These are phyloP conservation scores for Tricholoma sp. DNA, from an alignment of 768 basidiomycete genomes.

Conservation along the genomic window DNA sequence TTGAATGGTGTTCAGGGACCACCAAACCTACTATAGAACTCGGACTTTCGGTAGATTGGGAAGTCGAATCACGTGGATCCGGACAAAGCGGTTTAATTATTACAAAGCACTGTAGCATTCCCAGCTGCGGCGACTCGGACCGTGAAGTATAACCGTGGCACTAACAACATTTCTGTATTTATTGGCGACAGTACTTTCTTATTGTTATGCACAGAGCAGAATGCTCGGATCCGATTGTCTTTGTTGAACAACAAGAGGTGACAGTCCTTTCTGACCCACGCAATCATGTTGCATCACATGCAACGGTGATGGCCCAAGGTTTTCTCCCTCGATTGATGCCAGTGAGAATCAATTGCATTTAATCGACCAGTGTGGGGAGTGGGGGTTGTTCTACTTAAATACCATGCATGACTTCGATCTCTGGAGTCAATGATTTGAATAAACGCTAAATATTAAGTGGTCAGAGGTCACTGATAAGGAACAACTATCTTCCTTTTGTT, in stretches of 20 bases:
- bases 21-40: neutral
- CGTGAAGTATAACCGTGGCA: too few relatives aligned
- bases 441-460: too few relatives aligned
- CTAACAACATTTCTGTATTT: conserved; percentile 40
- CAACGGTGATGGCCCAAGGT: conserved; percentile 49
- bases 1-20: neutral
- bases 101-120: conserved; percentile 5
- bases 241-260: conserved; percentile 45
- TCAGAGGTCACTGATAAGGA: too few relatives aligned
- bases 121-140: too few relatives aligned
- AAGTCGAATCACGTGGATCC: neutral
- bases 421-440: too few relatives aligned
- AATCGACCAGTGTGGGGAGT: too few relatives aligned
- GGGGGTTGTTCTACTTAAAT: too few relatives aligned
- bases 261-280: conserved; percentile 52
- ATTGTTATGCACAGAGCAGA: too few relatives aligned
- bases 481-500: too few relatives aligned
- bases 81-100: conserved; percentile 1
- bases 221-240: too few relatives aligned
- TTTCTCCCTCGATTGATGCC: conserved; percentile 48
- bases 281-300: conserved; percentile 29
- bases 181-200: conserved; percentile 39
- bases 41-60: neutral
- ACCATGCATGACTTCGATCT: too few relatives aligned
- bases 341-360: too few relatives aligned